Evolutionary conservation across 2,329 filamentous ascomycete species (phyloP).

Genomic region (Scorias spongiosa): DNA sequence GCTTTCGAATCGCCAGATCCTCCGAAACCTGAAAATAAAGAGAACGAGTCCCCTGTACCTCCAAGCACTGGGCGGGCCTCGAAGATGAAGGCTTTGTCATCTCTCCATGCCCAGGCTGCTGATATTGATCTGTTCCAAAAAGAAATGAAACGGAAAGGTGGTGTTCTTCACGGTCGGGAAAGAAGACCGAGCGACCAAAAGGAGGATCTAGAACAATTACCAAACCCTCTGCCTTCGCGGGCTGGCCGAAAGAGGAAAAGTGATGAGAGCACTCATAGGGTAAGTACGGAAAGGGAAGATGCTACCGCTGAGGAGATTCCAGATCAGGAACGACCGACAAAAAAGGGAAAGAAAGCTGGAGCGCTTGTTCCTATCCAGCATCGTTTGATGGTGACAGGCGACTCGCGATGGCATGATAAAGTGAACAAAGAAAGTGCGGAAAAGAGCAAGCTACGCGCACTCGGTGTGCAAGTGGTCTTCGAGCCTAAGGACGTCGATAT

Average conservation of each 20-base stretch:
- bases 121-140: conserved; percentile 88
- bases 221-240: conserved; percentile 7
- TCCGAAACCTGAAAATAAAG: conserved; percentile 41
- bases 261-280: conserved; percentile 24
- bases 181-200: conserved; percentile 28
- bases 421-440: conserved; percentile 63
- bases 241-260: conserved; percentile 21
- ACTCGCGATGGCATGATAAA: conserved; percentile 64
- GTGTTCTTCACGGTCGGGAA: conserved; percentile 43
- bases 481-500: conserved; percentile 68
- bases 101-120: conserved; percentile 59
- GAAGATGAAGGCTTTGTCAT: conserved; percentile 68
- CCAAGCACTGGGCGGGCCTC: conserved; percentile 64
- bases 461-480: conserved; percentile 72
- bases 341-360: conserved; percentile 37
- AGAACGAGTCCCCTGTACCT: conserved; percentile 67
- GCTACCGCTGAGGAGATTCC: conserved; percentile 31
- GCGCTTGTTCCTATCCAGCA: conserved; percentile 49
- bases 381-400: conserved; percentile 70
- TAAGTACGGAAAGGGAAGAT: conserved; percentile 28
- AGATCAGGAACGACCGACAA: conserved; percentile 26
- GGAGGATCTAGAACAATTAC: conserved; percentile 24
- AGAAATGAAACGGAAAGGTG: conserved; percentile 69
- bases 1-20: conserved; percentile 14
- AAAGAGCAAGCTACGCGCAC: conserved; percentile 63